phyloP scores from a whole-genome alignment of 305 asterid species.

The Fraxinus platypoda region DNA sequence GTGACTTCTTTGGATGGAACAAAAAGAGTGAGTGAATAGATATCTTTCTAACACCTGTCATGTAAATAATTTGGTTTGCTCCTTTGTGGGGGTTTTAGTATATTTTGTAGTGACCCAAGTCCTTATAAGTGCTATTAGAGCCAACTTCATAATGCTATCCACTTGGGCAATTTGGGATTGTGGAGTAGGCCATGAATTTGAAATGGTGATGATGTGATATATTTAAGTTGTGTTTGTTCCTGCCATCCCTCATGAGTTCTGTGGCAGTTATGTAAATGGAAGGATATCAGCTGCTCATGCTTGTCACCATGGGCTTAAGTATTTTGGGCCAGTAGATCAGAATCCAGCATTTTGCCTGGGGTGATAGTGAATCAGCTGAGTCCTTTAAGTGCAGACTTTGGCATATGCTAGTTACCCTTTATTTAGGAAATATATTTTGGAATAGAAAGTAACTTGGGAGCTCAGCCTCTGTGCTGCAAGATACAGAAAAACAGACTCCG shows the following conservation, averaged over 20 bases:
- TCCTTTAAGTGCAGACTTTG: neutral
- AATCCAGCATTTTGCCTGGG: neutral
- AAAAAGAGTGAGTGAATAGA: neutral
- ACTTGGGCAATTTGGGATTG: neutral
- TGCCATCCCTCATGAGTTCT: neutral
- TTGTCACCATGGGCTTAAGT: neutral
- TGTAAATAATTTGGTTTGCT: neutral
- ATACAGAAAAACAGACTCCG: neutral
- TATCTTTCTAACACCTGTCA: neutral
- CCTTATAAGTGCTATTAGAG: neutral
- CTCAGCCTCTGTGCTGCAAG: neutral
- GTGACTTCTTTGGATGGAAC: constrained; percentile 1
- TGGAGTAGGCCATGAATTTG: neutral
- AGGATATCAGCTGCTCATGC: neutral
- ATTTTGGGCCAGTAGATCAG: neutral
- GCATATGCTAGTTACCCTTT: neutral
- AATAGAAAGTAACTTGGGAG: neutral
- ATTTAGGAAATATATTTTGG: neutral
- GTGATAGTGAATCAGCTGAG: neutral
- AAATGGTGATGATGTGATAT: neutral
- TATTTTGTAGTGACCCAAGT: neutral
- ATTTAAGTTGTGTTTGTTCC: neutral
- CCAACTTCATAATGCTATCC: neutral
- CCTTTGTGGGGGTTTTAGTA: neutral
- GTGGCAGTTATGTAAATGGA: neutral